Evolutionary conservation across 768 basidiomycete genomes (phyloP).

Genomic region (Xanthoconium stramineum): DNA sequence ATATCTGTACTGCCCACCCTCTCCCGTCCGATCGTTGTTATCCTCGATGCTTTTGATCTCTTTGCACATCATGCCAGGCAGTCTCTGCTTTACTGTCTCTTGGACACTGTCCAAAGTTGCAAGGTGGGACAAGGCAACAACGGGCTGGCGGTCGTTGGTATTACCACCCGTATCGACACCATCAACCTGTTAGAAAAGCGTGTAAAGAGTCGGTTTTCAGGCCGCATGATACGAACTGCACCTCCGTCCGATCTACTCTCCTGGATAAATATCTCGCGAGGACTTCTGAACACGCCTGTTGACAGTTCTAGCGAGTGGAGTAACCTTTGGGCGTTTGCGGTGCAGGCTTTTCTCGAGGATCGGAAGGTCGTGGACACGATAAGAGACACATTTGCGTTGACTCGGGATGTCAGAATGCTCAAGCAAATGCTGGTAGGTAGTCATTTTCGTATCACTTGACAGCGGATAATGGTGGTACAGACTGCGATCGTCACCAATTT

Average conservation of each 20-base stretch:
- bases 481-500: slow-evolving; percentile 44
- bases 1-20: slow-evolving; percentile 78
- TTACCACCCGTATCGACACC: slow-evolving; percentile 85
- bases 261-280: slow-evolving; percentile 51
- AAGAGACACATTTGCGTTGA: slow-evolving; percentile 59
- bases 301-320: slow-evolving; percentile 51
- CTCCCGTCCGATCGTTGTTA: slow-evolving; percentile 71
- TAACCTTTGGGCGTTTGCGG: slow-evolving; percentile 50
- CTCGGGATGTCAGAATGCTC: slow-evolving; percentile 57
- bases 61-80: slow-evolving; percentile 92
- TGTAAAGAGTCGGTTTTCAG: slow-evolving; percentile 96
- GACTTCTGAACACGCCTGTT: slow-evolving; percentile 36
- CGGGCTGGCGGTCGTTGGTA: slow-evolving; percentile 82
- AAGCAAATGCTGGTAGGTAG: slow-evolving; percentile 57
- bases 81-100: slow-evolving; percentile 87
- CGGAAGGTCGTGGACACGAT: slow-evolving; percentile 42
- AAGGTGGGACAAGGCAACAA: slow-evolving; percentile 53
- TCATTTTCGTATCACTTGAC: neutral
- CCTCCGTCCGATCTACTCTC: slow-evolving; percentile 49
- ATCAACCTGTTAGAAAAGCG: slow-evolving; percentile 90
- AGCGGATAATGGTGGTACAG: slow-evolving; percentile 31
- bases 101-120: slow-evolving; percentile 91
- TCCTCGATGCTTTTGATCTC: slow-evolving; percentile 91
- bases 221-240: slow-evolving; percentile 77
- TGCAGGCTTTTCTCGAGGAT: slow-evolving; percentile 58